Evolutionary conservation across 345 rosid species (phyloP), one percentile per base, ranked within the genome.

Genomic region (Laguncularia racemosa): DNA sequence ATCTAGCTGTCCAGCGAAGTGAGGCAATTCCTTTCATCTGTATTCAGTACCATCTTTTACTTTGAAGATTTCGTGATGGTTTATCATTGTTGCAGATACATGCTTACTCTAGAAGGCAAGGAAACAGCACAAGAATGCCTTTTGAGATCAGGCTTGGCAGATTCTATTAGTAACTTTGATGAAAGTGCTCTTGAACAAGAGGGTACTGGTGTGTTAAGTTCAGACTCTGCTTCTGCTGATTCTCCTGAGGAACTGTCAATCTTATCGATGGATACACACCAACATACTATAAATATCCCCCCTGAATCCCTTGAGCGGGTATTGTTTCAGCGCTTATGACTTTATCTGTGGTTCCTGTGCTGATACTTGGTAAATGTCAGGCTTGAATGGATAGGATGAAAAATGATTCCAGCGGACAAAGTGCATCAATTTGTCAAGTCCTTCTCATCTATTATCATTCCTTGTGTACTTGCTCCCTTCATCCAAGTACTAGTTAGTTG

Each of bases 1-100:
- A 73, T 86, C 91, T 21, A 89, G 97, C 76, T 83, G 84, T 71
- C 97, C 99, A 15, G 97, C 97, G 63, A 92, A 86, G 98, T 92
- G 77, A 45, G 70, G 64, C 23, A 51, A 46, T 69, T 59, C 48
- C 20, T 0, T 56, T 47, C 20, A 12, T 63, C 14, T 19, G 11
- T 17, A n/a, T 45, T 46, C 21, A 20, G 15, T 13, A 46, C 58
- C 28, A 19, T 45, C 48, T 13, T 20, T 19, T 43, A 56, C 46
- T 26, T 65, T 48, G 53, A 43, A 58, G n/a, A 58, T 46, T 58
- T 13, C 14, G 40, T 52, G 55, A 56, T 48, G 50, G 20, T 20
- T 3, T 28, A 43, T 56, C 17, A 12, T 53, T 54, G 21, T 59
- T 71, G 10, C 71, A 92, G 97, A 80, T 92, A 84, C 72, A 92